Percentiles rank a stretch among this genome's conserved stretches.
Conservation (phyloP, 2,329 filamentous ascomycete genomes). For the Sclerotinia subarctica region DNA sequence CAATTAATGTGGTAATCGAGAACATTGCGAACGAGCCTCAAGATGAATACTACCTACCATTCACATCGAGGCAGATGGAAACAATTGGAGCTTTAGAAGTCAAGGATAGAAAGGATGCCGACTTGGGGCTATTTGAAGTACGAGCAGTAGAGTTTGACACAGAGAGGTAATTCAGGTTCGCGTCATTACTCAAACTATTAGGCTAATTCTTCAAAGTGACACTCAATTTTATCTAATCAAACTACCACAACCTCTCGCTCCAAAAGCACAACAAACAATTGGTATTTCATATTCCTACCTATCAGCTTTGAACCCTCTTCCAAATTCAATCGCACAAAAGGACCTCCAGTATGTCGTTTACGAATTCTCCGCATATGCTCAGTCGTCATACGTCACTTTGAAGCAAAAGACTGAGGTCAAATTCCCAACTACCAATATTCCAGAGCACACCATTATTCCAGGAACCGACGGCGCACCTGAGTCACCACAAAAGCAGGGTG, state of each 20-base stretch:
- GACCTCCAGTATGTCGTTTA: constrained; percentile 85
- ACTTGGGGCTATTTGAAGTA: constrained; percentile 63
- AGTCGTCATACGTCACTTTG: constrained; percentile 76
- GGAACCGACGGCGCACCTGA: constrained; percentile 55
- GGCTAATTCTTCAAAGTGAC: constrained; percentile 49
- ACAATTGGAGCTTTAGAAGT: constrained; percentile 85
- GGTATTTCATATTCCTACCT: constrained; percentile 83
- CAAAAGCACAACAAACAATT: constrained; percentile 78
- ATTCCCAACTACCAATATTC: constrained; percentile 71
- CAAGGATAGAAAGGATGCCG: constrained; percentile 81
- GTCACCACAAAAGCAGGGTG: constrained; percentile 76
- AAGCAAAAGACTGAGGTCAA: constrained; percentile 99
- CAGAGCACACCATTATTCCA: constrained; percentile 77
- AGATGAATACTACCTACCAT: constrained; percentile 86
- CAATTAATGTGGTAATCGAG: constrained; percentile 90
- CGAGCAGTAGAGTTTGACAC: constrained; percentile 64
- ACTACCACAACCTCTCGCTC: constrained; percentile 70
- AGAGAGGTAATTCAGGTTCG: constrained; percentile 47
- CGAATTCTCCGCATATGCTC: constrained; percentile 79
- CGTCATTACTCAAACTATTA: constrained; percentile 13
- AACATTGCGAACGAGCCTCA: constrained; percentile 78
- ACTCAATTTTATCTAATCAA: constrained; percentile 81
- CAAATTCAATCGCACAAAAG: constrained; percentile 76
- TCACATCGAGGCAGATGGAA: constrained; percentile 71
- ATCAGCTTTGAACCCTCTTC: constrained; percentile 74